Evolutionary conservation across 306 rosid species (phyloP), one percentile per base, ranked within the genome.

Genomic region (Begonia loranthoides): DNA sequence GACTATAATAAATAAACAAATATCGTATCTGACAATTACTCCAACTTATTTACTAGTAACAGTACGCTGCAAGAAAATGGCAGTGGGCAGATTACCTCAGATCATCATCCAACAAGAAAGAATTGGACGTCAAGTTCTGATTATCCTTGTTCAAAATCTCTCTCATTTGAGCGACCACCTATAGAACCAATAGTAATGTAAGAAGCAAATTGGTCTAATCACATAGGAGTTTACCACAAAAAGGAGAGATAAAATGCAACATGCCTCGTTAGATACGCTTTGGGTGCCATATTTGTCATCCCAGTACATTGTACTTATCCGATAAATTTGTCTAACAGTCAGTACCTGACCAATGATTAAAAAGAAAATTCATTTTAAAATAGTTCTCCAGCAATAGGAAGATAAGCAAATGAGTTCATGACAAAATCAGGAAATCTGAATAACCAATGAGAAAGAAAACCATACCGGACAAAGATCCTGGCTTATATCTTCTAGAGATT

Each of bases 261-360:
- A 60, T 86, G 77, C 96, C 99, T 90, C 96, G 28, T 83, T 90
- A 62, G 99, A 90, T 49, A 90, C 99, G 49, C 96, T 90, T 72
- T 80, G 99, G 49, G 99, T 86, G 71, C 96, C 94, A 44, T 90
- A 83, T 73, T 90, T 90, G 87, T 90, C 99, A 80, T 90, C 99
- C 95, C 99, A 90, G 75, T 83, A 90, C 99, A 90, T 82, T 0
- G 99, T 90, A 79, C 96, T 90, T 58, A 90, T 86, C 15, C 96
- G 99, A 66, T 90, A 86, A 54, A 90, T 86, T 80, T 90, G 99
- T 69, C 99, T 82, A 62, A 90, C 84, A 13, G 99, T 90, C 75
- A 90, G 71, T 28, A 70, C 94, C 99, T 90, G 79, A 57, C 54
- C 52, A 65, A 53, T 11, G 51, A 65, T 51, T 38, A 57, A 10